phyloP scores from a whole-genome alignment of 805 yeast species.

The Saccharomycopsis fibuligera region DNA sequence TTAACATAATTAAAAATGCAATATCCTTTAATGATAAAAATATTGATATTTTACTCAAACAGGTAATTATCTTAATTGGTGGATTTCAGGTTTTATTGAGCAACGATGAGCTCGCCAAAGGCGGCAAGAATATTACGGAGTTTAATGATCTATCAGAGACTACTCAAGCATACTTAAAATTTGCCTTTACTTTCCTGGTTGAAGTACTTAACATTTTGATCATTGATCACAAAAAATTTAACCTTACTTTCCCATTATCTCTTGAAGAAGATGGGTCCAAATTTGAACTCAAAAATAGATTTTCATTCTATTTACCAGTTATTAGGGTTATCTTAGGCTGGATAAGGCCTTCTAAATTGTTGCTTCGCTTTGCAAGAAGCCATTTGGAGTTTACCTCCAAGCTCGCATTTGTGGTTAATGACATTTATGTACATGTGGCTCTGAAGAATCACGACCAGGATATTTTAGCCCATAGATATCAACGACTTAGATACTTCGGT shows the following conservation, averaged over 20 bases:
- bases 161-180: slow-evolving; percentile 30
- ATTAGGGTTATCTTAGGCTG: slow-evolving; percentile 50
- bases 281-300: background rate
- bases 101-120: background rate
- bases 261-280: background rate
- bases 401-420: slow-evolving; percentile 29
- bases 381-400: slow-evolving; percentile 29
- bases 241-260: background rate
- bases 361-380: slow-evolving; percentile 32
- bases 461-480: slow-evolving; percentile 32
- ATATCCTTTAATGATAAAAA: slow-evolving; percentile 6
- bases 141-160: slow-evolving; percentile 6
- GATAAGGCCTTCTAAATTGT: slow-evolving; percentile 45
- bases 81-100: slow-evolving; percentile 30
- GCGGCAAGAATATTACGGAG: background rate
- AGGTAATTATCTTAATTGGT: slow-evolving; percentile 33
- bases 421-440: slow-evolving; percentile 21
- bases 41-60: slow-evolving; percentile 27
- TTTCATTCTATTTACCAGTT: slow-evolving; percentile 29
- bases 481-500: slow-evolving; percentile 46
- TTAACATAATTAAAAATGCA: background rate
- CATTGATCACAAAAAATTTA: background rate
- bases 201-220: slow-evolving; percentile 30
- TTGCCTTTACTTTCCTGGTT: slow-evolving; percentile 36
- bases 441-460: background rate